phyloP scores from a whole-genome alignment of 495 filamentous ascomycete species.

The Podospora tetraspora region DNA sequence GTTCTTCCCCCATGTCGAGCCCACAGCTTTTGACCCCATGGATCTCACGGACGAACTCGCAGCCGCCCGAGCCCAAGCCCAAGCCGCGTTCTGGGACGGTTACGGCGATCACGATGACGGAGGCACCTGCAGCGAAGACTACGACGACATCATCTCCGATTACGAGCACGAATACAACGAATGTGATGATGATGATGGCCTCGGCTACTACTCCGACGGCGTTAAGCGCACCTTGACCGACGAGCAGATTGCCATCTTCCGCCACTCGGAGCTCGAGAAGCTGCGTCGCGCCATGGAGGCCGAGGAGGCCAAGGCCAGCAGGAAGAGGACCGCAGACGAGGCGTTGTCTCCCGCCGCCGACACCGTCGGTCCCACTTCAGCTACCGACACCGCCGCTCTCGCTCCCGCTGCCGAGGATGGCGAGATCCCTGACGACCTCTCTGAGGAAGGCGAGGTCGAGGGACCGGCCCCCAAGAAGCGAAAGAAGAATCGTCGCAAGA shows the following conservation, averaged over 20 bases:
- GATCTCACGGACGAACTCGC: too few species aligned
- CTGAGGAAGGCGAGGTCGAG: conserved; percentile 27
- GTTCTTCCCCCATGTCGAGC: background rate
- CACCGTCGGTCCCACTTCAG: background rate
- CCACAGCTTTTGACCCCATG: too few species aligned
- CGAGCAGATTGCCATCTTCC: conserved; percentile 83
- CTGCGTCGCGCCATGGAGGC: conserved; percentile 49
- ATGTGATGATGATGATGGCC: conserved; percentile 64
- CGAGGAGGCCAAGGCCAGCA: conserved; percentile 7
- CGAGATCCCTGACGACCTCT: conserved; percentile 7
- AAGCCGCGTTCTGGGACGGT: conserved; percentile 36
- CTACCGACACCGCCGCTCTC: background rate
- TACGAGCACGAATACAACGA: conserved; percentile 37
- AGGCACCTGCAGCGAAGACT: background rate
- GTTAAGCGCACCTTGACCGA: conserved; percentile 88
- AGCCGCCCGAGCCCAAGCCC: conserved; percentile 18
- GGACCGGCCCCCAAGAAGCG: conserved; percentile 24
- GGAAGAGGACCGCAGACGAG: background rate
- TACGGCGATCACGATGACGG: conserved; percentile 5
- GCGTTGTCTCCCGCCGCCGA: background rate
- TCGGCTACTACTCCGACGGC: conserved; percentile 88
- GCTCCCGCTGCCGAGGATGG: conserved; percentile 13
- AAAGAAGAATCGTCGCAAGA: conserved; percentile 28
- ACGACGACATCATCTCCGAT: conserved; percentile 1
- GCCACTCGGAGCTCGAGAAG: conserved; percentile 79